Percentiles rank a stretch among this genome's conserved stretches.
phyloP scores from a whole-genome alignment of 495 filamentous ascomycete genomes.

The Aspergillus kassunensis region DNA sequence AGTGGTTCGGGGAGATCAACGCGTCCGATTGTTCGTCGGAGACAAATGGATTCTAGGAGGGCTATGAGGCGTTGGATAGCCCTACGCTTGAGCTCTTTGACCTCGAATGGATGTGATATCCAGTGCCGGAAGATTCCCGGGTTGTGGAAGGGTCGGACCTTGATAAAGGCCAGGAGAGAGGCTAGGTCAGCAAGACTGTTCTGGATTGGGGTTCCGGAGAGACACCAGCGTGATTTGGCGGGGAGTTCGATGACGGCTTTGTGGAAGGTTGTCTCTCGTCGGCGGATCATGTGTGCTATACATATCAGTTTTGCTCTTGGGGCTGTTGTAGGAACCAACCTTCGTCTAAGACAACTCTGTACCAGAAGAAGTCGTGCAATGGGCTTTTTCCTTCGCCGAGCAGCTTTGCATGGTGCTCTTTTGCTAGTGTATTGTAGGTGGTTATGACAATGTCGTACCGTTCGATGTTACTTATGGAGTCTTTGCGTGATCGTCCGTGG shows the following conservation, averaged over 20 bases:
- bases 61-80: conserved; percentile 3
- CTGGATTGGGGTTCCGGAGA: conserved; percentile 25
- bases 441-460: background rate
- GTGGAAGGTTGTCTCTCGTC: conserved; percentile 17
- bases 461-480: background rate
- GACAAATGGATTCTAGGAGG: conserved; percentile 20
- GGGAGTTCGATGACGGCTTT: conserved; percentile 9
- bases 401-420: background rate
- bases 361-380: background rate
- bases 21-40: conserved; percentile 21
- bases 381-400: background rate
- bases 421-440: conserved; percentile 2
- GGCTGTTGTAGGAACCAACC: background rate
- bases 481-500: conserved; percentile 1
- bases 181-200: conserved; percentile 21
- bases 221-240: conserved; percentile 19
- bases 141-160: conserved; percentile 13
- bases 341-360: conserved; percentile 5
- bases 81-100: background rate
- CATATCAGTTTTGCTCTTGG: background rate
- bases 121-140: conserved; percentile 9
- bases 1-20: conserved; percentile 33
- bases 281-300: conserved; percentile 24
- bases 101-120: conserved; percentile 14
- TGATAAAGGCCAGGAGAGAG: conserved; percentile 19